Base-by-base conservation (phyloP, 192 early-diverging fungal species). In the Coemansia sp. region DNA sequence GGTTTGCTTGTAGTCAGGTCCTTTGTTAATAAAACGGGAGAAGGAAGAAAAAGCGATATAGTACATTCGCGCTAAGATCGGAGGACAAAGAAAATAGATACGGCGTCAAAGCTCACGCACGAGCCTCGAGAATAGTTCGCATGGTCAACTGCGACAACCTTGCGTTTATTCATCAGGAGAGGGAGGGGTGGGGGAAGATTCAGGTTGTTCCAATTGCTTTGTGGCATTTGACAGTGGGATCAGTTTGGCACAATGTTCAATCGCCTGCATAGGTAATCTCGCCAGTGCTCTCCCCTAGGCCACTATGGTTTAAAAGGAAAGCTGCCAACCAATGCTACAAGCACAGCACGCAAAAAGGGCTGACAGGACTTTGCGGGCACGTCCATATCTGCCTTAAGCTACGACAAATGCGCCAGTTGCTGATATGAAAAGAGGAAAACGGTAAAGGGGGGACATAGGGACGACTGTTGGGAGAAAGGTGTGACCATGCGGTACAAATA, bases 41-140 rank as follows among this genome's bases (percentile, higher is more conserved):
- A 64, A 64, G 49, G 35, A 36, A 56, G 24, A 60, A 66, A 62
- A 71, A 67, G 69, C 69, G 78, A 73, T 81, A 81, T 67, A 71
- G 63, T 81, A 81, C 78, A 81, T 81, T 76, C 78, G 78, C 78
- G 69, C 73, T 72, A 71, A 51, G 35, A 20, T 59, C 6, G 57
- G 18, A 18, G 18, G 57, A 55, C 26, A 64, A 64, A 20, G 49
- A 41, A 61, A 48, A 34, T 4, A 23, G 48, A 52, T 26, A 53
- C 24, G 51, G 23, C 15, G 51, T 53, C 15, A 53, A 26, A 53
- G 24, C 24, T 26, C 51, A 6, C 24, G 26, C 46, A 49, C 6
- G 20, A 49, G 6, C 16, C 18, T 18, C 46, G 20, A 20, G 46
- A 30, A 30, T 5, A 18, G 16, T 20, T 49, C 2, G 18, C 46